These are phyloP conservation scores for Cladosporium sp. DNA, from an alignment of 2,329 filamentous ascomycete genomes.

Conservation along the genomic window DNA sequence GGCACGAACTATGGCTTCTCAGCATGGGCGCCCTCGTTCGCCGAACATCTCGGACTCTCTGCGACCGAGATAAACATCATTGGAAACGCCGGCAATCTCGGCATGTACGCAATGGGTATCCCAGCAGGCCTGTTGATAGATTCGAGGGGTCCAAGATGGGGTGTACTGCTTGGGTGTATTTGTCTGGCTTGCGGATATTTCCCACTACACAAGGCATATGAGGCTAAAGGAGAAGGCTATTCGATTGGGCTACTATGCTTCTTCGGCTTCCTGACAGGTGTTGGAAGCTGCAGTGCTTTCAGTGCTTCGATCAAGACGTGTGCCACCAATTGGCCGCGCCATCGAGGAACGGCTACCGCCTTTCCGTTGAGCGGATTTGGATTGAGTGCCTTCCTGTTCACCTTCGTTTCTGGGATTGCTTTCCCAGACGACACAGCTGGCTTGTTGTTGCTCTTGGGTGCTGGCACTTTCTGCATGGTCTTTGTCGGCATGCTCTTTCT, in stretches of 20 bases:
- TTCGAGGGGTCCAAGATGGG: conserved; percentile 70
- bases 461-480: conserved; percentile 72
- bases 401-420: conserved; percentile 67
- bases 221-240: conserved; percentile 48
- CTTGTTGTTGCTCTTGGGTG: conserved; percentile 74
- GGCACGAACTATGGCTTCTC: conserved; percentile 98
- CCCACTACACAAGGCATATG: conserved; percentile 75
- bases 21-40: conserved; percentile 95
- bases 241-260: conserved; percentile 62
- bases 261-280: conserved; percentile 78
- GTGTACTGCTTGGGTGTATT: conserved; percentile 70
- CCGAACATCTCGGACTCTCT: conserved; percentile 76
- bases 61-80: conserved; percentile 93
- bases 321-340: conserved; percentile 86
- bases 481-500: conserved; percentile 71
- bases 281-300: conserved; percentile 90
- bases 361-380: conserved; percentile 92
- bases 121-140: conserved; percentile 87
- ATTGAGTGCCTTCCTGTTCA: conserved; percentile 94
- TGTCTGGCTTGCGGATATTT: conserved; percentile 78
- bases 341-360: conserved; percentile 88
- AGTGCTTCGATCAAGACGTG: conserved; percentile 76
- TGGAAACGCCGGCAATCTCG: conserved; percentile 72
- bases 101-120: conserved; percentile 90
- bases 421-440: conserved; percentile 80